These are phyloP conservation scores for Backusella parvicylindrica DNA, from an alignment of 192 early-diverging fungal species.

Conservation along the genomic window DNA sequence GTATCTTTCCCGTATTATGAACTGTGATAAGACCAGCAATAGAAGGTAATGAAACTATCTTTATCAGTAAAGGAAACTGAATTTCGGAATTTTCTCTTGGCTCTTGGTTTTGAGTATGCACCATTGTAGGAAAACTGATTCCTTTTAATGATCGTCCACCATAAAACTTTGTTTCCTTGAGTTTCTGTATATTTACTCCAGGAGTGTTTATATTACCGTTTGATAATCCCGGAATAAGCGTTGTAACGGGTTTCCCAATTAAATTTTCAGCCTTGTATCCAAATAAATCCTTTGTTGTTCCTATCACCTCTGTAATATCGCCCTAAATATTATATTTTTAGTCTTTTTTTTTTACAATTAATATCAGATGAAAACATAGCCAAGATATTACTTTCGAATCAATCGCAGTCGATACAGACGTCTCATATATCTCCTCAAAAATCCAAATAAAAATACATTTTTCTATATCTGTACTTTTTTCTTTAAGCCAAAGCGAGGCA, in stretches of 20 bases:
- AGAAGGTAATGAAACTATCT: slow-evolving; percentile 58
- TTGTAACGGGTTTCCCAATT: slow-evolving; percentile 35
- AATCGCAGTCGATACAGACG: slow-evolving; percentile 2
- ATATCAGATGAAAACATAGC: neutral
- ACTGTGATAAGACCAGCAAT: slow-evolving; percentile 61
- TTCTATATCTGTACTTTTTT: slow-evolving; percentile 41
- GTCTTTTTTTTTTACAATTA: neutral
- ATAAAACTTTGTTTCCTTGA: slow-evolving; percentile 56
- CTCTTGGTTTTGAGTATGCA: slow-evolving; percentile 30
- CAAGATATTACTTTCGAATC: slow-evolving; percentile 7
- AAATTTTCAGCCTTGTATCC: slow-evolving; percentile 46
- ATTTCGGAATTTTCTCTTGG: neutral
- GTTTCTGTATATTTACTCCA: slow-evolving; percentile 36
- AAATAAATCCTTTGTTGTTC: slow-evolving; percentile 49
- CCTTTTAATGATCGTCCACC: slow-evolving; percentile 46
- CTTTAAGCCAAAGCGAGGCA: slow-evolving; percentile 63
- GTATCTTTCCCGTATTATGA: slow-evolving; percentile 47
- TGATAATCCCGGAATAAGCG: slow-evolving; percentile 16
- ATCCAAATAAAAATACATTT: slow-evolving; percentile 57
- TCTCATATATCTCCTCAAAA: slow-evolving; percentile 60
- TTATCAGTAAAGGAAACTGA: slow-evolving; percentile 29
- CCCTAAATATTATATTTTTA: slow-evolving; percentile 36
- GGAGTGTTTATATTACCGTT: neutral
- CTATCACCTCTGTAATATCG: slow-evolving; percentile 37
- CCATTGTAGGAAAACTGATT: slow-evolving; percentile 52